Percentiles rank a stretch among this genome's conserved stretches.
Evolutionary conservation across 495 filamentous ascomycete genomes (phyloP).

Genomic region (Xylaria longipes): DNA sequence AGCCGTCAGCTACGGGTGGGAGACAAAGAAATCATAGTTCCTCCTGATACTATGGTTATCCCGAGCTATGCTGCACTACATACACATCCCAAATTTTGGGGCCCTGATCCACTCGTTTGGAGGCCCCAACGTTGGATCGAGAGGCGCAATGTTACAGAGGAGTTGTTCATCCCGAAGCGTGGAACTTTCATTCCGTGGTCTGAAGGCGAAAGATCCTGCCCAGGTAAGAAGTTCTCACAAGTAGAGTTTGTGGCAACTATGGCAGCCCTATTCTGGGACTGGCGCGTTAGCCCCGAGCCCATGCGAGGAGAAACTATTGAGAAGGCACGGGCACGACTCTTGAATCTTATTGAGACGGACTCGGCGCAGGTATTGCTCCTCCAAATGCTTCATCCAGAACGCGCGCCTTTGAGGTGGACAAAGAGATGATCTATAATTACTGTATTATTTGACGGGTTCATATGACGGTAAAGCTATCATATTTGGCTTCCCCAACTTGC

Average conservation of each 20-base stretch:
- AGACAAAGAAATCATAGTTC: not conserved
- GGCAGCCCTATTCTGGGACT: slow-evolving; percentile 47
- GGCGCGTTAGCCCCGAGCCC: slow-evolving; percentile 35
- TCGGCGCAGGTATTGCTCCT: too few relatives aligned
- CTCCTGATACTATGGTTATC: not conserved
- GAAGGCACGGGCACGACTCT: not conserved
- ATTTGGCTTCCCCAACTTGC: too few relatives aligned
- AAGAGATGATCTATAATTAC: not conserved
- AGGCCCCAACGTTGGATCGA: not conserved
- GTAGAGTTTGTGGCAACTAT: slow-evolving; percentile 61
- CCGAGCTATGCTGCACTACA: not conserved
- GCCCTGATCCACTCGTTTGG: not conserved
- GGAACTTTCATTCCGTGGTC: slow-evolving; percentile 57
- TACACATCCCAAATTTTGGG: not conserved
- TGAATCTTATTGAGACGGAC: not conserved
- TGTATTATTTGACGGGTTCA: too few relatives aligned
- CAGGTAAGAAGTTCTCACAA: slow-evolving; percentile 57
- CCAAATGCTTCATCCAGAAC: slow-evolving; percentile 17
- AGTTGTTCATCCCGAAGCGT: slow-evolving; percentile 19
- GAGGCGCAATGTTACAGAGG: not conserved
- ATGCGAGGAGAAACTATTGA: not conserved
- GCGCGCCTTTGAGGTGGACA: not conserved
- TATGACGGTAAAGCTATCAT: too few relatives aligned
- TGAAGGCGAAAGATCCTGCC: slow-evolving; percentile 51
- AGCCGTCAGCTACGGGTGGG: not conserved